Base-by-base conservation (phyloP, 2,329 filamentous ascomycete species). In the Colletotrichum limetticola region DNA sequence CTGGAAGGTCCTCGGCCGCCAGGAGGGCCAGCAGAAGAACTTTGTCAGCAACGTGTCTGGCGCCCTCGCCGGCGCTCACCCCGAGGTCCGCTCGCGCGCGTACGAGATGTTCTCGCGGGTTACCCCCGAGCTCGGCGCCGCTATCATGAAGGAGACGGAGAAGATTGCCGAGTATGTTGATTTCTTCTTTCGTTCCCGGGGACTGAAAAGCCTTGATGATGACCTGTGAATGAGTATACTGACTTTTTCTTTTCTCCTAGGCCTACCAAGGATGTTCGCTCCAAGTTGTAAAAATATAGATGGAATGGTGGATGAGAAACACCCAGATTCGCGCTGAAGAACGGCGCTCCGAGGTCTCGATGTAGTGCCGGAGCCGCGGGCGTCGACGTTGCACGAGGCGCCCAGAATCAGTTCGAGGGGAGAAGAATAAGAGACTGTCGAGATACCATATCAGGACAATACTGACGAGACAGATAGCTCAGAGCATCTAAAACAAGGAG, bases 81-180 rank as follows among this genome's bases (percentile, higher is more conserved):
- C 85, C 71, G 86, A 87, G 75, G 88, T 90, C 49, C 85, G 91
- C 49, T 84, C 87, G 76, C 84, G 87, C 55, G 90, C 89, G 19
- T 92, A 91, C 77, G 87, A 84, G 64, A 91, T 91, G 89, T 92
- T 91, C 80, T 78, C 79, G 53, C 85, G 83, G 57, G 88, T 92
- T n/a, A 86, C 91, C 75, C 74, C 81, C 11, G 84, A 85, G 19
- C 84, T 92, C 3, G 90, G 90, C 30, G 79, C 79, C 46, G 83
- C 86, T 14, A 88, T 92, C 77, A 82, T 85, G 78, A 82, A 85
- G 74, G 84, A 84, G 65, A 91, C 89, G 1, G 90, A 91, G 80
- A 82, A 84, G 78, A 79, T 80, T 66, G 83, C 74, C 30, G 75
- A 76, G 64, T 80, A 74, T 52, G 71, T 74, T 37, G 30, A 6